These are phyloP conservation scores for Tritrichomonas musculus DNA, from an alignment of 208 protist genomes.

Conservation along the genomic window DNA sequence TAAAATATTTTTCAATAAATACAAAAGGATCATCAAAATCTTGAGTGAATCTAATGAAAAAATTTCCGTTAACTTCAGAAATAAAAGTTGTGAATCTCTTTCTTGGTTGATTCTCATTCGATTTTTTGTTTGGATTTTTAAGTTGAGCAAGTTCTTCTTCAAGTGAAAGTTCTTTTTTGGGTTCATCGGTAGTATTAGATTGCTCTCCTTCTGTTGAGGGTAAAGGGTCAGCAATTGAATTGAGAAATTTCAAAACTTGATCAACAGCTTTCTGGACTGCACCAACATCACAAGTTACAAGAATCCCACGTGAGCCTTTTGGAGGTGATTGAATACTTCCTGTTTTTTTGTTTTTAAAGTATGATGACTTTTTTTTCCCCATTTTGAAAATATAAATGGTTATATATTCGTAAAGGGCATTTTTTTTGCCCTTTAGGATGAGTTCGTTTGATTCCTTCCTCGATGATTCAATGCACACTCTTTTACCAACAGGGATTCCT, in stretches of 20 bases:
- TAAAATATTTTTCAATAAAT: neutral
- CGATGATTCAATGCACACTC: too few species aligned
- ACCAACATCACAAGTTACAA: neutral
- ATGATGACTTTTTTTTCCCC: neutral
- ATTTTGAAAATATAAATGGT: too few species aligned
- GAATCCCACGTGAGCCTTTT: neutral
- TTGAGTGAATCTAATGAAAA: neutral
- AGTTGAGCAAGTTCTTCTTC: neutral
- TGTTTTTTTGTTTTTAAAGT: neutral
- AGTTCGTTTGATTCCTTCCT: too few species aligned
- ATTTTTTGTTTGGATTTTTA: neutral
- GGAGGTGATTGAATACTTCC: neutral
- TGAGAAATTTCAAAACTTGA: neutral
- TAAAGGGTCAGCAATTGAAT: neutral
- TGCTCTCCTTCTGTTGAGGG: neutral
- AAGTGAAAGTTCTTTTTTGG: too few species aligned
- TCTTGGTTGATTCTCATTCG: neutral
- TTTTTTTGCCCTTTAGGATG: too few species aligned
- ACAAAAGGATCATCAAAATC: neutral
- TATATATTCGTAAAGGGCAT: too few species aligned
- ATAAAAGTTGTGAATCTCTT: neutral
- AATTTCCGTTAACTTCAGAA: conserved; percentile 16
- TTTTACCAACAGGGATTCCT: neutral
- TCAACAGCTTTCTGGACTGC: neutral
- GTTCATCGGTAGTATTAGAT: neutral